Evolutionary conservation across 441 rosid species (phyloP), one percentile per base, ranked within the genome.

Genomic region (Macaranga tanarius): DNA sequence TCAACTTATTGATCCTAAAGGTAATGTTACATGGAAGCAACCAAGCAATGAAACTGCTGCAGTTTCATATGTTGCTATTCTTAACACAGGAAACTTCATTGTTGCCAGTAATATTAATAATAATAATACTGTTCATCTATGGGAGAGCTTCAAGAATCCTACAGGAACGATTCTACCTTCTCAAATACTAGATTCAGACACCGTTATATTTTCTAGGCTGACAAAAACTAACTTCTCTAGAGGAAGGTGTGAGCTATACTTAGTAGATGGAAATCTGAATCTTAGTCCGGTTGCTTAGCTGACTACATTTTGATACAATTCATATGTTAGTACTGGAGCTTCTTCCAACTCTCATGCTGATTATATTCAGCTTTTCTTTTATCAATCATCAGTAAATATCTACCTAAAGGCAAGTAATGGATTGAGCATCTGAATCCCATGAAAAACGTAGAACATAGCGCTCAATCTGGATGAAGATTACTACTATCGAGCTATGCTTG

Each of bases 101-200:
- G 73, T 75, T 26, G 48, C 25, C 52, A 73, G 63, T 69, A 6
- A n/a, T n/a, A n/a, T n/a, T n/a, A n/a, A n/a, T n/a, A n/a, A n/a
- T n/a, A n/a, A 19, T 1, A 52, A 42, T 11, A 19, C 20, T 20
- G 16, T 8, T 31, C n/a, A 69, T 19, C 19, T 69, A 20, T 69
- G 78, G 78, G 65, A 75, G 69, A 69, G 73, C 59, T 75, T 75
- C 58, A 28, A 55, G 47, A 16, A 69, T 69, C 78, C 78, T 15
- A 75, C 34, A 42, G 78, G 69, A 47, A 75, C 78, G 7, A 62
- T 75, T 51, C 19, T 75, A 70, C 78, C 59, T 13, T 54, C 59
- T 15, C 80, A 77, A 70, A 25, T 13, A 45, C 17, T 77, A 7
- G 28, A 48, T 5, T 44, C 40, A 1, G 61, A 5, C n/a, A 48